phyloP scores from a whole-genome alignment of 805 yeast species.

The Wickerhamomyces bovis region DNA sequence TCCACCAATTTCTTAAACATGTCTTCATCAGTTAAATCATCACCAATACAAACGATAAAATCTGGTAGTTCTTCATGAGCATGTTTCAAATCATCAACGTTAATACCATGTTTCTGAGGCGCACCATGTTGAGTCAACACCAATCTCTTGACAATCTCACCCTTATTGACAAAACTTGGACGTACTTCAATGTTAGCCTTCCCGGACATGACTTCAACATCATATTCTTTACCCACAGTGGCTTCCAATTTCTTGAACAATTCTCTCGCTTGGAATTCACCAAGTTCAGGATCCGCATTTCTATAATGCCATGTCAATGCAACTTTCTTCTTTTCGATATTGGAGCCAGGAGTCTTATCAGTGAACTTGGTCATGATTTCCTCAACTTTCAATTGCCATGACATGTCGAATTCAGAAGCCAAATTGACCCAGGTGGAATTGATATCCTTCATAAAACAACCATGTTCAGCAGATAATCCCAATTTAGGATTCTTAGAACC shows the following conservation, averaged over 20 bases:
- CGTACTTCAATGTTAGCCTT: conserved; percentile 97
- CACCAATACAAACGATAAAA: conserved; percentile 87
- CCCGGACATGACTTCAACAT: conserved; percentile 94
- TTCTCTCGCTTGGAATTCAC: conserved; percentile 76
- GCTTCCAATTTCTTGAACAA: conserved; percentile 58
- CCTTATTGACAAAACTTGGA: conserved; percentile 91
- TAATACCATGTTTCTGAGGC: conserved; percentile 31
- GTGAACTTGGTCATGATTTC: conserved; percentile 70
- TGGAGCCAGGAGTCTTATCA: conserved; percentile 85
- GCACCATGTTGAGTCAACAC: conserved; percentile 60
- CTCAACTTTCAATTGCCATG: conserved; percentile 86
- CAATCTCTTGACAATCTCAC: conserved; percentile 85
- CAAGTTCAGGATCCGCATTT: conserved; percentile 89
- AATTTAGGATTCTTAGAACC: conserved; percentile 53
- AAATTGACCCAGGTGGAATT: conserved; percentile 76
- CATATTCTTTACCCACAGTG: conserved; percentile 58
- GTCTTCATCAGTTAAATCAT: conserved; percentile 95
- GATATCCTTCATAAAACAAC: conserved; percentile 85
- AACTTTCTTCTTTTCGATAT: conserved; percentile 81
- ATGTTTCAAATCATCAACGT: conserved; percentile 28
- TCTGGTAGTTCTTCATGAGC: conserved; percentile 57
- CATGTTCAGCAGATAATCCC: conserved; percentile 95
- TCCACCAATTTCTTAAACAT: conserved; percentile 79
- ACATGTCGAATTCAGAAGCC: conserved; percentile 79
- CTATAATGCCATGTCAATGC: conserved; percentile 98